These are phyloP conservation scores for Apiospora arundinis DNA, from an alignment of 2,329 filamentous ascomycete genomes.

Conservation along the genomic window DNA sequence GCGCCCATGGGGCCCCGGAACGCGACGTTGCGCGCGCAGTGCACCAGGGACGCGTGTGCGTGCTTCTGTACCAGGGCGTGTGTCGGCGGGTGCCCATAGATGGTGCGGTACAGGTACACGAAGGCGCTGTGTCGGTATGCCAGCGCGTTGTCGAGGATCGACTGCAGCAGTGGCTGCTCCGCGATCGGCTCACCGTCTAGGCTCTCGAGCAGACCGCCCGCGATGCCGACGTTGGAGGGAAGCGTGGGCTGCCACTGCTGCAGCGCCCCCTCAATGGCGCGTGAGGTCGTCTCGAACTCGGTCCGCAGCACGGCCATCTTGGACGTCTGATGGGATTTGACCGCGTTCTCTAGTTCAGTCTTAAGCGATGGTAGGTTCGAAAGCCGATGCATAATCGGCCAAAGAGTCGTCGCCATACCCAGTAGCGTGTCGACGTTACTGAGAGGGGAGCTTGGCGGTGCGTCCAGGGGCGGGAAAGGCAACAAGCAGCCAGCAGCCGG, in stretches of 20 bases:
- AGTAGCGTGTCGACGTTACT: constrained; percentile 64
- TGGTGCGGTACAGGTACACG: constrained; percentile 63
- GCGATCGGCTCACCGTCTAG: constrained; percentile 31
- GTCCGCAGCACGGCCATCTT: constrained; percentile 55
- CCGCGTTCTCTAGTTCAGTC: constrained; percentile 54
- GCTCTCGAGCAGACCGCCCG: constrained; percentile 32
- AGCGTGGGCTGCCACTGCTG: constrained; percentile 61
- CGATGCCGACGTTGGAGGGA: constrained; percentile 45
- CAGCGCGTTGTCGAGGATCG: constrained; percentile 64
- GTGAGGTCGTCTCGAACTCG: constrained; percentile 57
- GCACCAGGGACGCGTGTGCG: constrained; percentile 54
- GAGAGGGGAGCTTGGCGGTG: constrained; percentile 53
- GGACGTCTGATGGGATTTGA: constrained; percentile 47
- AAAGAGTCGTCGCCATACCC: constrained; percentile 66
- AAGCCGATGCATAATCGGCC: constrained; percentile 68
- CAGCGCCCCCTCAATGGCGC: constrained; percentile 62
- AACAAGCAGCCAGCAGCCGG: constrained; percentile 54
- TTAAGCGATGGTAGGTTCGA: constrained; percentile 62
- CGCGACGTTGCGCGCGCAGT: constrained; percentile 61
- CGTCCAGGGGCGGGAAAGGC: constrained; percentile 54
- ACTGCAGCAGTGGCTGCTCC: constrained; percentile 54
- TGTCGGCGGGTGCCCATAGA: constrained; percentile 54
- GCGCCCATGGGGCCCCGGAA: constrained; percentile 67
- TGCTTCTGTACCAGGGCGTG: constrained; percentile 61
- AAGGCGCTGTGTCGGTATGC: constrained; percentile 65